Conservation (phyloP, 441 rosid species). For the Biscutella laevigata region DNA sequence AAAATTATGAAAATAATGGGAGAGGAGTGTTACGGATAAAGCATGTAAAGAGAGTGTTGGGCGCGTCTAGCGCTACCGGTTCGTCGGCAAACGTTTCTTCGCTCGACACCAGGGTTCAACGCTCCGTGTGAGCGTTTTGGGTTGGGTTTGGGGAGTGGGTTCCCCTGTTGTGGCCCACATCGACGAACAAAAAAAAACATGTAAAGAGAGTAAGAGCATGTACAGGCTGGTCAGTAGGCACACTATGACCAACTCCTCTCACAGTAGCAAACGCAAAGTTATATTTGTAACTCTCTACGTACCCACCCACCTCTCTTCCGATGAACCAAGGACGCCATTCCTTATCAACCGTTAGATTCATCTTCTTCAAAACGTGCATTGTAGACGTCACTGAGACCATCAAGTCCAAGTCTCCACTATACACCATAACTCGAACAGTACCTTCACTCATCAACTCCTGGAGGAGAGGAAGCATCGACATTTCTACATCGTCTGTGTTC, state of each 20-base stretch:
- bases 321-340: constrained; percentile 56
- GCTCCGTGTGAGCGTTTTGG: too few species aligned
- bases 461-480: constrained; percentile 37
- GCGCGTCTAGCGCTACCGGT: too few species aligned
- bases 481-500: neutral
- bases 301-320: constrained; percentile 54
- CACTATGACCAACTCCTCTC: constrained; percentile 66
- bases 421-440: constrained; percentile 50
- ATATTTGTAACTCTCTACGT: constrained; percentile 41
- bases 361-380: constrained; percentile 23
- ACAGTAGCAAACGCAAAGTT: constrained; percentile 44
- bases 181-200: too few species aligned
- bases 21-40: constrained; percentile 46
- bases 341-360: constrained; percentile 35
- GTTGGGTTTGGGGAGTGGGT: too few species aligned
- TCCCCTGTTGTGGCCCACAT: too few species aligned
- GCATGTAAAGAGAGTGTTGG: too few species aligned
- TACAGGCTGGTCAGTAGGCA: constrained; percentile 48
- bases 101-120: too few species aligned
- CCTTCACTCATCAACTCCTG: constrained; percentile 33
- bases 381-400: constrained; percentile 45
- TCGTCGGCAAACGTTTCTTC: too few species aligned
- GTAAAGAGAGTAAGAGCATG: constrained; percentile 49
- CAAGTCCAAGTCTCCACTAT: constrained; percentile 61
- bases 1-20: too few species aligned